phyloP scores from a whole-genome alignment of 2,329 filamentous ascomycete genomes.

The Canariomyces notabilis region DNA sequence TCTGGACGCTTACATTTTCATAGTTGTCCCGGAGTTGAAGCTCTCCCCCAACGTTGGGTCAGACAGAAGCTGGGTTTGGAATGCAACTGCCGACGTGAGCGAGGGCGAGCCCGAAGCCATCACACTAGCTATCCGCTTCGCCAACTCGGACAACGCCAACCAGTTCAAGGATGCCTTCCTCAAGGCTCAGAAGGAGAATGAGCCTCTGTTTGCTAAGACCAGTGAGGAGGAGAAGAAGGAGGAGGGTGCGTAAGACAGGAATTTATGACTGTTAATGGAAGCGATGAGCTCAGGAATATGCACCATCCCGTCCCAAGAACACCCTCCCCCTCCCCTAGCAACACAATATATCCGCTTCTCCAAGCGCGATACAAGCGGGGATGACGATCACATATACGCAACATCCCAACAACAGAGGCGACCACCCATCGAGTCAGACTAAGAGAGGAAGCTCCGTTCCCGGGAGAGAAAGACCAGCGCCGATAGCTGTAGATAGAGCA shows the following conservation, averaged over 20 bases:
- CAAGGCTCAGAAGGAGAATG: conserved; percentile 95
- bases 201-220: conserved; percentile 66
- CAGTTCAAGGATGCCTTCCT: conserved; percentile 96
- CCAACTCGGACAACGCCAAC: conserved; percentile 97
- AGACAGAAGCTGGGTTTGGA: conserved; percentile 99
- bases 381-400: conserved; percentile 7
- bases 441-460: conserved; percentile 4
- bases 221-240: conserved; percentile 27
- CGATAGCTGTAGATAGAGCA: conserved; percentile 20
- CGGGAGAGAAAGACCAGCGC: conserved; percentile 7
- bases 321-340: neutral
- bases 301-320: conserved; percentile 5
- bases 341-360: neutral
- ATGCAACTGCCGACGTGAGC: conserved; percentile 92
- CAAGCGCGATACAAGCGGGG: conserved; percentile 1
- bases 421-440: conserved; percentile 2
- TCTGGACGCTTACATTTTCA: conserved; percentile 5
- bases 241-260: conserved; percentile 17
- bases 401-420: neutral
- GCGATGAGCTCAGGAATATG: conserved; percentile 19
- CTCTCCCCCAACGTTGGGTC: conserved; percentile 95
- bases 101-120: conserved; percentile 96
- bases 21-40: conserved; percentile 98
- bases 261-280: conserved; percentile 13
- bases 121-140: conserved; percentile 94